A percentile compares a stretch with the other conserved stretches of the same genome.
These are phyloP conservation scores for Haplosporangium sp. DNA, from an alignment of 371 early-diverging fungal species.

Conservation along the genomic window DNA sequence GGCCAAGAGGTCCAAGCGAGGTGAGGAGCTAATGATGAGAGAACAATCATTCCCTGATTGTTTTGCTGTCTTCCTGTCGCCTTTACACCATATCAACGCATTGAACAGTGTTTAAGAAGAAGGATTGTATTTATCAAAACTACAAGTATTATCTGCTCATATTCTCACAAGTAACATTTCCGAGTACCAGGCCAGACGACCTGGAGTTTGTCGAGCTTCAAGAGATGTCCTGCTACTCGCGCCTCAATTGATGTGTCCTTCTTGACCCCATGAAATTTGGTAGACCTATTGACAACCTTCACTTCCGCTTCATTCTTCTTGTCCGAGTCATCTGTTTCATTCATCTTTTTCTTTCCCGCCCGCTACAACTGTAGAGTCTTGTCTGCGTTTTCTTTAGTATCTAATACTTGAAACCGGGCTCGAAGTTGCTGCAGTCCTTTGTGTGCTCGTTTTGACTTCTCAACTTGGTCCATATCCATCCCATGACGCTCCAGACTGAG, in stretches of 20 bases:
- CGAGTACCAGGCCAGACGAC: slow-evolving; percentile 22
- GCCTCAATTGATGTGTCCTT: slow-evolving; percentile 17
- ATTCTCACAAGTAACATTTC: too few relatives aligned
- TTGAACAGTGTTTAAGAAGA: too few relatives aligned
- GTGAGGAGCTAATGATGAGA: too few relatives aligned
- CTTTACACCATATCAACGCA: too few relatives aligned
- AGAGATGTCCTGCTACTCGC: slow-evolving; percentile 16
- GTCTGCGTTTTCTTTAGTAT: slow-evolving; percentile 17
- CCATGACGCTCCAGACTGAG: slow-evolving; percentile 4
- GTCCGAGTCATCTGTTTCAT: not conserved
- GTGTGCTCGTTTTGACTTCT: slow-evolving; percentile 7
- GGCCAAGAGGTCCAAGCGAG: too few relatives aligned
- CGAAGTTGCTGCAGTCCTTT: slow-evolving; percentile 7
- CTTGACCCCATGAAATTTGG: slow-evolving; percentile 3
- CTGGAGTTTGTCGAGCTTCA: slow-evolving; percentile 8
- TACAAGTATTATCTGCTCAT: too few relatives aligned
- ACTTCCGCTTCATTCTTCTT: not conserved
- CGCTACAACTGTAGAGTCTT: slow-evolving; percentile 7
- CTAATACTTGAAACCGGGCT: slow-evolving; percentile 13
- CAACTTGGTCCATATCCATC: slow-evolving; percentile 14
- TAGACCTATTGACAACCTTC: not conserved
- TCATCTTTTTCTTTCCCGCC: too few relatives aligned
- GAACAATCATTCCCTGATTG: too few relatives aligned
- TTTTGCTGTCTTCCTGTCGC: too few relatives aligned
- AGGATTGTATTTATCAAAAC: too few relatives aligned